These are phyloP conservation scores for Chytriomyces sp. DNA, from an alignment of 192 early-diverging fungal species.

Conservation along the genomic window DNA sequence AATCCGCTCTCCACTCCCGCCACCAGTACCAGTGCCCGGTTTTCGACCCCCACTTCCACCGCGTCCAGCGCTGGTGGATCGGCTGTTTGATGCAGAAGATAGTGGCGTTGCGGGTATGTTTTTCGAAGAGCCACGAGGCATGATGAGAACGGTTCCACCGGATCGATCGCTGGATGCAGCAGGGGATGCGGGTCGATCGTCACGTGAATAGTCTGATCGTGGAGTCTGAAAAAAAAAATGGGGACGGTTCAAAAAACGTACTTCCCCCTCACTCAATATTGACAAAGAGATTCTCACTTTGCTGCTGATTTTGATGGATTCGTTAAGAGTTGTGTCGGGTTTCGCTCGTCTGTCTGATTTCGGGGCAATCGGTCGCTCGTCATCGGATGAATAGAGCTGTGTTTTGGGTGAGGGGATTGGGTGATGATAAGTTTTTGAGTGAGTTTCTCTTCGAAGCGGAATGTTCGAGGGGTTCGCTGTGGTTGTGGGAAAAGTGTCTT, in stretches of 20 bases:
- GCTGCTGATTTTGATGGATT: constrained; percentile 4
- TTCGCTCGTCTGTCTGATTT: not conserved
- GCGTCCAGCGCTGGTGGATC: too few species aligned
- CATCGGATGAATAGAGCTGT: constrained; percentile 11
- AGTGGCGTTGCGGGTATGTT: not conserved
- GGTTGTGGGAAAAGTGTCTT: too few species aligned
- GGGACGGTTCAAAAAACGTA: too few species aligned
- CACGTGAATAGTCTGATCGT: not conserved
- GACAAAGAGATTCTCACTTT: not conserved
- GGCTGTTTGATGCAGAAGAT: too few species aligned
- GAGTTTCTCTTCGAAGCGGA: not conserved
- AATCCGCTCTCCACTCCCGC: not conserved
- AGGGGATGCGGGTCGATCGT: not conserved
- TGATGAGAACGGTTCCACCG: not conserved
- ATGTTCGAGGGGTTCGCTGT: too few species aligned
- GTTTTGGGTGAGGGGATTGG: not conserved
- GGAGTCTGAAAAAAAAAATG: not conserved
- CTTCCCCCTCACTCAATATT: not conserved
- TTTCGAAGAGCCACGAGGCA: constrained; percentile 1
- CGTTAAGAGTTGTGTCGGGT: not conserved
- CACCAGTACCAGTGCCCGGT: too few species aligned
- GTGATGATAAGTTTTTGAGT: not conserved
- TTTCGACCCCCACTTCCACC: too few species aligned
- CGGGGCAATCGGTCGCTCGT: not conserved
- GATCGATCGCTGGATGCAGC: not conserved